Base-by-base conservation (phyloP, 2,329 filamentous ascomycete genomes). In the Colletotrichum tropicicola region DNA sequence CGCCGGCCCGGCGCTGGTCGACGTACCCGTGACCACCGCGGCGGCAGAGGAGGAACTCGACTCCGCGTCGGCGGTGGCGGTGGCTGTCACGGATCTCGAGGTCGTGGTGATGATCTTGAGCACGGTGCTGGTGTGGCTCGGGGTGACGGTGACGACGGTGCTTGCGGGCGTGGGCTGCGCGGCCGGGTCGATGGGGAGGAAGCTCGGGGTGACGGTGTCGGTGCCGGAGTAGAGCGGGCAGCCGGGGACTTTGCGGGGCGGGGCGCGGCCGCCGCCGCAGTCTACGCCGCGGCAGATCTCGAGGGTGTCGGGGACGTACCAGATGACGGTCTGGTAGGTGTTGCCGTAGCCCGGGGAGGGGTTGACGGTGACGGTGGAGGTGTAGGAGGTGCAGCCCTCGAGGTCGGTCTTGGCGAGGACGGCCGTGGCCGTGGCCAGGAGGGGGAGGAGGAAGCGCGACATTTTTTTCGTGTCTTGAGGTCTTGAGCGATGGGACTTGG, bases 201-300 rank as follows among this genome's bases (percentile, higher is more conserved):
- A 59, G 8, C 19, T 61, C 12, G 41, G 23, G 7, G 32, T 54
- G 13, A 55, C 48, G 32, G 48, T 65, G 17, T 78, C 83, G 25
- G 85, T 87, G 67, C 87, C 87, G 4, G 73, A 70, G 78, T 90
- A 90, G 5, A 57, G 70, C 2, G 77, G 72, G 71, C 89, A 92
- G 3, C 89, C 89, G 0, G 89, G 89, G 21, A 88, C 84, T n/a
- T 82, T 84, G 13, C 84, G 87, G 61, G 87, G 84, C 3, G 89
- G 87, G 5, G 88, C 89, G 43, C 84, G 82, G 57, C 89, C 89
- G 68, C 89, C 89, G 65, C 89, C 89, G 75, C 89, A 91, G 82
- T 91, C 89, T 69, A 89, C 81, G 68, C 87, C 72, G 10, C 80
- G 79, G 82, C 89, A 91, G 73, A 91, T 79, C 78, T 91, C 88